Conservation (phyloP, 1,284 basidiomycete species). For the Coniferiporia weirii region DNA sequence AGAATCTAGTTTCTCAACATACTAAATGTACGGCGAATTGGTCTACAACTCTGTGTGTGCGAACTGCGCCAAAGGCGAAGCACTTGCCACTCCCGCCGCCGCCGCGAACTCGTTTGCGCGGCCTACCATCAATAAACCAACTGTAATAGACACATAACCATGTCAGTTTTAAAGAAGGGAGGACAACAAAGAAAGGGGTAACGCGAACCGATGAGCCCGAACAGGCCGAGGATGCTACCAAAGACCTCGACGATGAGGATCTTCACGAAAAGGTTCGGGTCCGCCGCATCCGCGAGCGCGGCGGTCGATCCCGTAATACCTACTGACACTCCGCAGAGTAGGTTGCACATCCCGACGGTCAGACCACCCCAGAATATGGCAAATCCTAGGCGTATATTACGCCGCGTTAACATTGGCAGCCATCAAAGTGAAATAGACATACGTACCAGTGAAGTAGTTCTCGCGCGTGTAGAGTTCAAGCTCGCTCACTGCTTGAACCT, state of each 20-base stretch:
- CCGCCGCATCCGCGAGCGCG: conserved; percentile 87
- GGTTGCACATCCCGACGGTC: conserved; percentile 86
- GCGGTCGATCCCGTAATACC: conserved; percentile 91
- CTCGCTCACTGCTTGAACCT: conserved; percentile 59
- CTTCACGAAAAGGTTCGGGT: conserved; percentile 90
- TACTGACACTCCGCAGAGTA: conserved; percentile 89
- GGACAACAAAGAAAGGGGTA: not conserved
- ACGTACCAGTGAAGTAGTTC: conserved; percentile 86
- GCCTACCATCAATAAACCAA: conserved; percentile 63
- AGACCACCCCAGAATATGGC: conserved; percentile 94
- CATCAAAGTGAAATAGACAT: not conserved
- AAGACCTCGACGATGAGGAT: conserved; percentile 94
- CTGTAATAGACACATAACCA: conserved; percentile 30
- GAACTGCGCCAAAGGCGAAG: conserved; percentile 11
- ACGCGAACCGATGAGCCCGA: conserved; percentile 84
- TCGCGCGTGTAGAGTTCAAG: conserved; percentile 66
- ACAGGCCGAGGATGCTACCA: conserved; percentile 86
- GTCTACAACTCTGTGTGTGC: conserved; percentile 12
- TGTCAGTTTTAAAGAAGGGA: not conserved
- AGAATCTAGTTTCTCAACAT: too few relatives aligned
- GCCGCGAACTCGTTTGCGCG: conserved; percentile 50
- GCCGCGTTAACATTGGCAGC: too few relatives aligned
- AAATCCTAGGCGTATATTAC: conserved; percentile 49
- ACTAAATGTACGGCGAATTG: not conserved
- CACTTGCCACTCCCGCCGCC: not conserved